Evolutionary conservation across 2,329 filamentous ascomycete species (phyloP).

Genomic region (Zymoseptoria ardabiliae): DNA sequence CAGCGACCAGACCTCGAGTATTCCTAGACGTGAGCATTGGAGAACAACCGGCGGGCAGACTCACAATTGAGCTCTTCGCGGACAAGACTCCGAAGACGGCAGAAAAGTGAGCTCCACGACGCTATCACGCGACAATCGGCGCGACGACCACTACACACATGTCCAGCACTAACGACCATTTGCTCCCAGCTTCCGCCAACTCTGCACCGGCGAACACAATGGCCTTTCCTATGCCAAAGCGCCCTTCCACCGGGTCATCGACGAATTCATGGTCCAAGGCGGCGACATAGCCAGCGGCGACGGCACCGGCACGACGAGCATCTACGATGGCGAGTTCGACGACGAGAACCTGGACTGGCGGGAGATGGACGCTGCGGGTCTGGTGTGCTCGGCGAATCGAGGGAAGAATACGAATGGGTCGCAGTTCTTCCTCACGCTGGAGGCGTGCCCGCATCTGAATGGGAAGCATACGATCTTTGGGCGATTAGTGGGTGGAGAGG

Average conservation of each 20-base stretch:
- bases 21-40: constrained; percentile 38
- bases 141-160: background rate
- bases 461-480: constrained; percentile 38
- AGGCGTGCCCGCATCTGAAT: constrained; percentile 33
- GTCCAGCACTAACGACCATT: constrained; percentile 7
- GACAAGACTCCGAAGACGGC: constrained; percentile 40
- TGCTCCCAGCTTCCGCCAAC: constrained; percentile 35
- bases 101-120: constrained; percentile 34
- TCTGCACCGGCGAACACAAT: constrained; percentile 36
- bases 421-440: constrained; percentile 40
- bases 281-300: constrained; percentile 37
- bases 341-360: constrained; percentile 38
- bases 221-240: constrained; percentile 32
- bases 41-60: constrained; percentile 34
- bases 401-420: constrained; percentile 36
- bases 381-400: constrained; percentile 37
- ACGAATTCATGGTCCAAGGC: constrained; percentile 40
- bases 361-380: constrained; percentile 33
- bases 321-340: constrained; percentile 35
- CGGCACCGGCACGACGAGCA: constrained; percentile 35
- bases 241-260: constrained; percentile 37
- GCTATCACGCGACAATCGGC: background rate
- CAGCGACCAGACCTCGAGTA: constrained; percentile 29
- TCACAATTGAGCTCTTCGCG: constrained; percentile 40
- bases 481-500: constrained; percentile 31